A percentile compares a stretch with the other conserved stretches of the same genome.
These are phyloP conservation scores for Chlorella sp. DNA, from an alignment of 139 green algal genomes.

Conservation along the genomic window DNA sequence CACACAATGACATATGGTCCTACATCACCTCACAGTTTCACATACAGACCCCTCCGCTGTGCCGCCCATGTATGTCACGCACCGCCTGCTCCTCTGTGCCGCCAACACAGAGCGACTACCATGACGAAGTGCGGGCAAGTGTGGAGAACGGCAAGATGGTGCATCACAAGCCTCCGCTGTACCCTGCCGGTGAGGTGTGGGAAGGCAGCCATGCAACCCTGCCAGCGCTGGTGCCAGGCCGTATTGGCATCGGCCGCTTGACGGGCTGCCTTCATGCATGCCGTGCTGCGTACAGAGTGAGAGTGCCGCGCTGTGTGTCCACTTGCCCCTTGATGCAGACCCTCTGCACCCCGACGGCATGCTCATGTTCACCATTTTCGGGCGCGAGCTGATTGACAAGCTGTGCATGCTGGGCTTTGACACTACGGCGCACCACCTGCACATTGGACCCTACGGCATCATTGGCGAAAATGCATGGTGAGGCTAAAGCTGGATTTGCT, in stretches of 20 bases:
- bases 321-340: too few relatives aligned
- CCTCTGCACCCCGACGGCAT: constrained; percentile 1
- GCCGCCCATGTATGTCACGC: neutral
- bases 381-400: constrained; percentile 16
- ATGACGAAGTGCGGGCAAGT: constrained; percentile 10
- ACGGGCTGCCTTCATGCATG: too few relatives aligned
- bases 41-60: too few relatives aligned
- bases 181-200: neutral
- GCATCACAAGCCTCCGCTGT: constrained; percentile 14
- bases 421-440: neutral
- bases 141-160: constrained; percentile 15
- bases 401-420: constrained; percentile 26
- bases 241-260: too few relatives aligned
- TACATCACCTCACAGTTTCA: too few relatives aligned
- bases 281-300: too few relatives aligned
- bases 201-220: too few relatives aligned
- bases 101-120: neutral
- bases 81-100: neutral
- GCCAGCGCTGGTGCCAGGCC: too few relatives aligned
- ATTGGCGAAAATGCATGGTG: constrained; percentile 18
- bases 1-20: too few relatives aligned
- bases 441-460: constrained; percentile 4
- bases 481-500: too few relatives aligned
- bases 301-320: too few relatives aligned
- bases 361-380: constrained; percentile 30